Evolutionary conservation across 306 rosid genomes (phyloP), one percentile per base, ranked within the genome.

Genomic region (Glycine latifolia): DNA sequence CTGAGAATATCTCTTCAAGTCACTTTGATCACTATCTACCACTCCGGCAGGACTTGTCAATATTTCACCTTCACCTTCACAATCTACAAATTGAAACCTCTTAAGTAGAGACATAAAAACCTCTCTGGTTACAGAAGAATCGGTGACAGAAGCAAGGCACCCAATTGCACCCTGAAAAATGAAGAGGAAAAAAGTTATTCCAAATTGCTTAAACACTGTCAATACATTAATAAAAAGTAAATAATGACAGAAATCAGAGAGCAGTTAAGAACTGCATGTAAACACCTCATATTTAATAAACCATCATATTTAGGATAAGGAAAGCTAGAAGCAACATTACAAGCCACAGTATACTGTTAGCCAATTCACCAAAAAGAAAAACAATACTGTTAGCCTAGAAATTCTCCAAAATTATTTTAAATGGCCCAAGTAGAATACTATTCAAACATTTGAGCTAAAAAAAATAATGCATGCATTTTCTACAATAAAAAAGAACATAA

Each of bases 61-160:
- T 61, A 70, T 69, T 82, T 82, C 83, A 86, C 75, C 84, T 14
- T 79, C 86, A 71, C 69, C 84, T 14, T 79, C 86, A 71, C 69
- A 76, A 77, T 85, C 90, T 52, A 86, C 71, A 63, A 87, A 72
- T 67, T 88, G 85, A 82, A 86, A 89, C 79, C 82, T 90, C 88
- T 85, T 76, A 10, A 91, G 83, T 69, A 93, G 70, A 50, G 93
- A 90, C 68, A 81, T 2, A 77, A 95, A 81, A 54, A 86, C 77
- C 62, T 83, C 87, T 87, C 89, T 87, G 73, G 82, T 78, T 58
- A 87, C 71, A 62, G 91, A 86, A 68, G 99, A 87, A 92, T 93
- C 97, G 17, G 90, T 77, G 63, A 95, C 85, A 16, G 94, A 93
- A 81, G 95, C 97, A 86, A 95, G 84, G 88, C 97, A 93, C 82